phyloP scores from a whole-genome alignment of 192 early-diverging fungal species.

The Bifiguratus adelaidae region DNA sequence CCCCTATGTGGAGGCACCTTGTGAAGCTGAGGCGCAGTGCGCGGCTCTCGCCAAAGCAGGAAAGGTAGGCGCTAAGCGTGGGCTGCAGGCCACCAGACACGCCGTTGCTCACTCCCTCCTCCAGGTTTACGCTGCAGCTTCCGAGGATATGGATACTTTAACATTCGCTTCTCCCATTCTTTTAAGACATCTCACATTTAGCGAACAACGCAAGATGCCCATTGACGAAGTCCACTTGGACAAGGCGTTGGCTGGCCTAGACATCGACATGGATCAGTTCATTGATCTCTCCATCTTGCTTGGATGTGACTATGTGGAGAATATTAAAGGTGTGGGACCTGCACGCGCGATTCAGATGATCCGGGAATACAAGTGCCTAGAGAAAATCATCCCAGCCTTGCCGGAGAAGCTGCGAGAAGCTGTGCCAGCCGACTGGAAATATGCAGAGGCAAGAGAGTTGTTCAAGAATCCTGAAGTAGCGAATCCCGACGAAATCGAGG shows the following conservation, averaged over 20 bases:
- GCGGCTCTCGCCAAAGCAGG: conserved; percentile 81
- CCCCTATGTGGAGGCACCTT: conserved; percentile 87
- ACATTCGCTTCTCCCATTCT: conserved; percentile 87
- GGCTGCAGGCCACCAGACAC: neutral
- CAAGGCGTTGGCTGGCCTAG: conserved; percentile 74
- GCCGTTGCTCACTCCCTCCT: neutral
- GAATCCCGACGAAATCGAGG: conserved; percentile 57
- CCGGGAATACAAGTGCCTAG: conserved; percentile 73
- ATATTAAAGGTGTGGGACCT: conserved; percentile 89
- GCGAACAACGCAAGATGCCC: conserved; percentile 80
- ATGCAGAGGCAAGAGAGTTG: conserved; percentile 76
- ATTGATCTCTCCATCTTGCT: conserved; percentile 96
- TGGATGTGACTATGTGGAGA: conserved; percentile 97
- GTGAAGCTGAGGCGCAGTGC: conserved; percentile 98
- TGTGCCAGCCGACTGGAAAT: conserved; percentile 86
- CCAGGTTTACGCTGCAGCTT: conserved; percentile 85
- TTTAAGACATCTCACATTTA: conserved; percentile 86
- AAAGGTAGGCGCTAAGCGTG: conserved; percentile 30
- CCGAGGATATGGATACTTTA: conserved; percentile 98
- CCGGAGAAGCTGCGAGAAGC: conserved; percentile 66
- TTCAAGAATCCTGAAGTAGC: conserved; percentile 75
- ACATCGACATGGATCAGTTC: conserved; percentile 70
- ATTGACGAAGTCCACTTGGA: conserved; percentile 81
- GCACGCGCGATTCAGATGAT: conserved; percentile 74
- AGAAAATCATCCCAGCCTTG: conserved; percentile 62